phyloP scores from a whole-genome alignment of 2,329 filamentous ascomycete species.

The Alternaria panax region DNA sequence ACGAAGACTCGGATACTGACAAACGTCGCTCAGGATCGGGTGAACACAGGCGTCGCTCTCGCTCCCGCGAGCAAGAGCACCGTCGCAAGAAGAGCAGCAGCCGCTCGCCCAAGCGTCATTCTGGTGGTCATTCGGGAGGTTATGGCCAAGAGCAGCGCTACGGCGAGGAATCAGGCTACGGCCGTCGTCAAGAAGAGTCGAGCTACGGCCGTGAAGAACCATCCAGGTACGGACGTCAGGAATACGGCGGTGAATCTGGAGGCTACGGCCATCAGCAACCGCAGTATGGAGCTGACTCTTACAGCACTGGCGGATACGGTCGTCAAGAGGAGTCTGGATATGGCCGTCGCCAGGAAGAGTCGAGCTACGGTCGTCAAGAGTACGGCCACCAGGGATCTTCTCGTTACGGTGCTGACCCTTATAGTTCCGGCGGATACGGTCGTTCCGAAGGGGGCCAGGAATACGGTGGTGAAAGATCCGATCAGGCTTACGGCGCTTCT shows the following conservation, averaged over 20 bases:
- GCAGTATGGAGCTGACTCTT: conserved; percentile 6
- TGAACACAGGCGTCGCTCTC: conserved; percentile 21
- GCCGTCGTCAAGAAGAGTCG: conserved; percentile 19
- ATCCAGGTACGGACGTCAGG: conserved; percentile 3
- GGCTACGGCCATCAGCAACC: conserved; percentile 14
- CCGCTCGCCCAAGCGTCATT: conserved; percentile 31
- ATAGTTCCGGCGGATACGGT: conserved; percentile 22
- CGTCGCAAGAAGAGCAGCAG: conserved; percentile 31
- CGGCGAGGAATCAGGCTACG: conserved; percentile 24
- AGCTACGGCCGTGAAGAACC: background rate
- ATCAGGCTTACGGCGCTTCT: conserved; percentile 17
- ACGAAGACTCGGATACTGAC: conserved; percentile 27
- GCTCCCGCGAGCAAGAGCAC: conserved; percentile 25
- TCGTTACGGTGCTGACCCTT: conserved; percentile 8
- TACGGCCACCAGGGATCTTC: conserved; percentile 3
- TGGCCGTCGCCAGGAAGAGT: conserved; percentile 20
- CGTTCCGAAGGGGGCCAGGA: conserved; percentile 18
- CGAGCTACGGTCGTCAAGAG: conserved; percentile 1
- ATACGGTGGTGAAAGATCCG: conserved; percentile 20
- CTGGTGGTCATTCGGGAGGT: conserved; percentile 27
- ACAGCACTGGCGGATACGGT: conserved; percentile 13
- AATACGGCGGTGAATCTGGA: conserved; percentile 4
- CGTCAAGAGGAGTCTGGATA: conserved; percentile 18
- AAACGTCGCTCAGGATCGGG: conserved; percentile 30
- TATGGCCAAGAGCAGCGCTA: conserved; percentile 37